A percentile compares a stretch with the other conserved stretches of the same genome.
phyloP scores from a whole-genome alignment of 2,329 filamentous ascomycete species.

The Cercospora brassicicola region DNA sequence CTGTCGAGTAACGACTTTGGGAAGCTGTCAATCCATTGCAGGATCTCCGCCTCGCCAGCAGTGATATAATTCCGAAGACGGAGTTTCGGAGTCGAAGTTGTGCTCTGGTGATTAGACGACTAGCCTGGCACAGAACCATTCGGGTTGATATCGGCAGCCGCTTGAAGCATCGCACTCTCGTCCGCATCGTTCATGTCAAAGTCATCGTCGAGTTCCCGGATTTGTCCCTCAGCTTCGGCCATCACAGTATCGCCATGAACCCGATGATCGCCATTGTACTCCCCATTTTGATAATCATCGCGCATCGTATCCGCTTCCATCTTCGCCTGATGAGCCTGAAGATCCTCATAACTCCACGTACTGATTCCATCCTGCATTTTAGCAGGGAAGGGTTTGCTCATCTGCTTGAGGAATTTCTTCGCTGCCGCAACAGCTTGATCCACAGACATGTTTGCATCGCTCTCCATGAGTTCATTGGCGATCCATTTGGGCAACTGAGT shows the following conservation, averaged over 20 bases:
- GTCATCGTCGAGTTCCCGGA: conserved; percentile 40
- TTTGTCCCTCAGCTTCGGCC: conserved; percentile 34
- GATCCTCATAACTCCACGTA: conserved; percentile 81
- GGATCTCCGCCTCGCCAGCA: neutral
- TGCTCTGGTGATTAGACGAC: neutral
- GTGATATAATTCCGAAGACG: no score
- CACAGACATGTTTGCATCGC: conserved; percentile 85
- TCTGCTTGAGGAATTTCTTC: conserved; percentile 82
- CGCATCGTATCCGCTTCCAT: conserved; percentile 67
- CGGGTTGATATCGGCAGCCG: neutral
- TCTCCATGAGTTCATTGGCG: conserved; percentile 78
- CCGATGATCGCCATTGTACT: conserved; percentile 46
- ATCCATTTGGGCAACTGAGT: conserved; percentile 96
- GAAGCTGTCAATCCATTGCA: neutral
- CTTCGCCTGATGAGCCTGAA: conserved; percentile 76
- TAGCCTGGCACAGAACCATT: conserved; percentile 7
- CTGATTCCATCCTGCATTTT: conserved; percentile 89
- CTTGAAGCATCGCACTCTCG: conserved; percentile 13
- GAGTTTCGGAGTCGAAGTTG: no score
- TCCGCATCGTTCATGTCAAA: conserved; percentile 41
- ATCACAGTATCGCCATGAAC: conserved; percentile 37
- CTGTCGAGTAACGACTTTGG: neutral
- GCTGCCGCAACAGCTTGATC: conserved; percentile 91
- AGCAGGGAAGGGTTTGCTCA: conserved; percentile 84
- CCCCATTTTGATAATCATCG: conserved; percentile 56